phyloP scores from a whole-genome alignment of 805 yeast species.

The Candida piceae region DNA sequence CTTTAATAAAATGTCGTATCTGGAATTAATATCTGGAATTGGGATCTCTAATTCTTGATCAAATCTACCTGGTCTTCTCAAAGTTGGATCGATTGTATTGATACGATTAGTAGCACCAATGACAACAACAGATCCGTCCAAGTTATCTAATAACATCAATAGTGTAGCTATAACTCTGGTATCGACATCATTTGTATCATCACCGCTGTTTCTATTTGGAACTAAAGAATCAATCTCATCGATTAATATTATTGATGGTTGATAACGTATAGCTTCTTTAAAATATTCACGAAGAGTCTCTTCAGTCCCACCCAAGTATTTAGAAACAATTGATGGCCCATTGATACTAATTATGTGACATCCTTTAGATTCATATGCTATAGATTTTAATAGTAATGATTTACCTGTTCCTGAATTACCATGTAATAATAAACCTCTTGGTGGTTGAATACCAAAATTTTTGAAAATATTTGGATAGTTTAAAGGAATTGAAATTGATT shows the following conservation, averaged over 20 bases:
- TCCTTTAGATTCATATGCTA: slow-evolving; percentile 63
- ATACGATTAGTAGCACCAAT: slow-evolving; percentile 95
- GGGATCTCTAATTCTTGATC: slow-evolving; percentile 92
- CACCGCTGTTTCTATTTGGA: slow-evolving; percentile 68
- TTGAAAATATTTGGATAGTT: slow-evolving; percentile 70
- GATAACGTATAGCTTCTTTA: slow-evolving; percentile 77
- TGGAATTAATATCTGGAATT: slow-evolving; percentile 80
- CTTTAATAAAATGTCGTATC: slow-evolving; percentile 65
- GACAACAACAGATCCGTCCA: slow-evolving; percentile 60
- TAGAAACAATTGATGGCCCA: slow-evolving; percentile 89
- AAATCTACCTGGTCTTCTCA: slow-evolving; percentile 88
- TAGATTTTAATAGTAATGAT: slow-evolving; percentile 78
- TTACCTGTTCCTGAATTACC: slow-evolving; percentile 99
- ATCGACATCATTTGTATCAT: slow-evolving; percentile 88
- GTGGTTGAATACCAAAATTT: slow-evolving; percentile 86
- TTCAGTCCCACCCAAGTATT: slow-evolving; percentile 93
- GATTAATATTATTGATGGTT: slow-evolving; percentile 82
- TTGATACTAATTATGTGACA: slow-evolving; percentile 84
- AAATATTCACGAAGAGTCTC: slow-evolving; percentile 75
- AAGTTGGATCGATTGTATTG: slow-evolving; percentile 82
- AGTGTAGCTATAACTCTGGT: slow-evolving; percentile 86
- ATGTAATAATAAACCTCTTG: slow-evolving; percentile 86
- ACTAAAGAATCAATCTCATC: slow-evolving; percentile 94
- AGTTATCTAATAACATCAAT: slow-evolving; percentile 74
- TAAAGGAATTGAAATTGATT: slow-evolving; percentile 76